A percentile compares a stretch with the other conserved stretches of the same genome.
Conservation (phyloP, 495 filamentous ascomycete species). For the Aspergillus leporis region DNA sequence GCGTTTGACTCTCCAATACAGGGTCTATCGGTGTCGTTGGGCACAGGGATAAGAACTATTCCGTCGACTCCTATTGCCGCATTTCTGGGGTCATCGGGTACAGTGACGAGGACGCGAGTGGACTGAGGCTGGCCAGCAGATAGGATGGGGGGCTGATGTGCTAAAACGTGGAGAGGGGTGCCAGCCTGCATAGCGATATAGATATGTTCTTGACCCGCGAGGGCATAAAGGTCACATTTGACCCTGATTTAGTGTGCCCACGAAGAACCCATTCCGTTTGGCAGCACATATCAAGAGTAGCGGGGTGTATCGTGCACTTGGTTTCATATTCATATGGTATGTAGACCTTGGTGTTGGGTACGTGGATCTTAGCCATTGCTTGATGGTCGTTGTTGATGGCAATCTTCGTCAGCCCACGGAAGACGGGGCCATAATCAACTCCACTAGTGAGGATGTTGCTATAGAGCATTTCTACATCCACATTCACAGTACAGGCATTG, state of each 20-base stretch:
- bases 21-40: conserved; percentile 18
- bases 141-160: conserved; percentile 26
- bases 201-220: conserved; percentile 25
- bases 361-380: conserved; percentile 33
- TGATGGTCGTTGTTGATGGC: conserved; percentile 12
- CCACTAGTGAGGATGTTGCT: too few species aligned
- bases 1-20: conserved; percentile 16
- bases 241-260: conserved; percentile 24
- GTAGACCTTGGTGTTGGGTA: conserved; percentile 43
- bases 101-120: conserved; percentile 30
- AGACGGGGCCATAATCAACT: conserved; percentile 41
- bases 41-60: conserved; percentile 23
- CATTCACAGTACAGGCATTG: too few species aligned
- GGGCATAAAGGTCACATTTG: conserved; percentile 20
- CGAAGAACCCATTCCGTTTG: conserved; percentile 36
- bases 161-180: conserved; percentile 24
- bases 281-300: conserved; percentile 44
- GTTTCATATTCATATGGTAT: conserved; percentile 52
- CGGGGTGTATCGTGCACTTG: conserved; percentile 45
- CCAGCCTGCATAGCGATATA: conserved; percentile 20
- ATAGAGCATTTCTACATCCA: too few species aligned
- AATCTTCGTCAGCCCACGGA: conserved; percentile 33
- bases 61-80: conserved; percentile 23
- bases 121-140: conserved; percentile 32
- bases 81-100: conserved; percentile 14